phyloP scores from a whole-genome alignment of 1,284 basidiomycete genomes.

The Lentinula novae-zelandiae region DNA sequence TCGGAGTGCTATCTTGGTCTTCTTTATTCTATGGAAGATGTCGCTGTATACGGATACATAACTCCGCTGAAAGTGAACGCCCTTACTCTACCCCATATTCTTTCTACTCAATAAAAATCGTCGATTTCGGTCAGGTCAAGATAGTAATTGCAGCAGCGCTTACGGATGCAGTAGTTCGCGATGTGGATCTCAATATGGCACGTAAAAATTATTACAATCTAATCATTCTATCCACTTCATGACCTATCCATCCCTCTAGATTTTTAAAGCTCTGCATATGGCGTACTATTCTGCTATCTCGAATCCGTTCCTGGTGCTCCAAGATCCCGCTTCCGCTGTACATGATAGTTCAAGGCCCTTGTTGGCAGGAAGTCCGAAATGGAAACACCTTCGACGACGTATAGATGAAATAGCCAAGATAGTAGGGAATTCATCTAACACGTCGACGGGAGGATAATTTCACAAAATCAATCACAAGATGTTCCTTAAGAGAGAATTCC shows the following conservation, averaged over 20 bases:
- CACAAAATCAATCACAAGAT: not conserved
- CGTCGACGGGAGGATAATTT: not conserved
- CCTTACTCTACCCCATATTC: slow-evolving; percentile 33
- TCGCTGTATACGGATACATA: slow-evolving; percentile 80
- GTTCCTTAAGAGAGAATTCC: not conserved
- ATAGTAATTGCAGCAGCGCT: slow-evolving; percentile 50
- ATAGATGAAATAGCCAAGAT: slow-evolving; percentile 70
- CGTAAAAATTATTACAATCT: not conserved
- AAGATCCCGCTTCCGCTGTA: slow-evolving; percentile 40
- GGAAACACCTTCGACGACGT: slow-evolving; percentile 61
- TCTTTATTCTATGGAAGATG: slow-evolving; percentile 77
- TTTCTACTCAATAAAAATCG: not conserved
- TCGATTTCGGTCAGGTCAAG: slow-evolving; percentile 34
- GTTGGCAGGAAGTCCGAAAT: slow-evolving; percentile 58
- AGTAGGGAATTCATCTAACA: slow-evolving; percentile 35
- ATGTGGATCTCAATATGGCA: slow-evolving; percentile 68
- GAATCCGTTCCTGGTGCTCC: slow-evolving; percentile 73
- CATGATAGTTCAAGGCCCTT: slow-evolving; percentile 44
- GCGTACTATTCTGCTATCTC: slow-evolving; percentile 74
- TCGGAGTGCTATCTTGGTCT: slow-evolving; percentile 75
- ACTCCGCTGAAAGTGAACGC: slow-evolving; percentile 78
- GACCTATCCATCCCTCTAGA: slow-evolving; percentile 38
- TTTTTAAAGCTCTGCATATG: slow-evolving; percentile 79
- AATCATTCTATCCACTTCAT: not conserved
- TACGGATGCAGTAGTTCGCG: slow-evolving; percentile 74